Conservation (phyloP, 257 asterid species). For the Solanum paucissectum region DNA sequence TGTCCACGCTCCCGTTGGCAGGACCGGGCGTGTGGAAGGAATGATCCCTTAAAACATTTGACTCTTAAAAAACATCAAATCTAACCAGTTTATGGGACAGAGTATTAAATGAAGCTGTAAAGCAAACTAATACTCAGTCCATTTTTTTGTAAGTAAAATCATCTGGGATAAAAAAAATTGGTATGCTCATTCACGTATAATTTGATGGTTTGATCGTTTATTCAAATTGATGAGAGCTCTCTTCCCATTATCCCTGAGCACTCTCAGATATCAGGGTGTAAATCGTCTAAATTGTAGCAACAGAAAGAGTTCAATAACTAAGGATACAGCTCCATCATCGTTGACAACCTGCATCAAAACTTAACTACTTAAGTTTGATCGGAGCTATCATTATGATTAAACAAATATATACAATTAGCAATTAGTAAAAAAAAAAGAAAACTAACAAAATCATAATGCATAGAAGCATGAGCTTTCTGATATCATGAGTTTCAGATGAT, state of each 20-base stretch:
- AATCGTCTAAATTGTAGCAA: not conserved
- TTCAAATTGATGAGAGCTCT: not conserved
- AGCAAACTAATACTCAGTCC: not conserved
- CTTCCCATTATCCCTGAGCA: not conserved
- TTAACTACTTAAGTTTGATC: not conserved
- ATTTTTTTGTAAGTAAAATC: not conserved
- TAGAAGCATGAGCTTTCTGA: not conserved
- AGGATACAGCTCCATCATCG: slow-evolving; percentile 99
- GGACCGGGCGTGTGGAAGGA: not conserved
- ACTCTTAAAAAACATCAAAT: not conserved
- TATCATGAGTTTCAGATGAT: not conserved
- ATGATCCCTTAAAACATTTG: not conserved
- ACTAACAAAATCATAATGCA: not conserved
- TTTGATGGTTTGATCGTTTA: not conserved
- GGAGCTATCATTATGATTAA: not conserved
- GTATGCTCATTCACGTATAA: not conserved
- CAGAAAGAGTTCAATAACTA: not conserved
- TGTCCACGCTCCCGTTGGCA: not conserved
- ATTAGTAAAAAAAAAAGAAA: not conserved
- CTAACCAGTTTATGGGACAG: not conserved
- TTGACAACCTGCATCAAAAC: slow-evolving; percentile 59
- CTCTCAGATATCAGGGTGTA: not conserved
- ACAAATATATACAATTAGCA: not conserved
- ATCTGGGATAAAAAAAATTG: not conserved
- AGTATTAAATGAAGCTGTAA: not conserved